Evolutionary conservation across 768 basidiomycete genomes (phyloP).

Genomic region (Leucocoprinus leucothites): DNA sequence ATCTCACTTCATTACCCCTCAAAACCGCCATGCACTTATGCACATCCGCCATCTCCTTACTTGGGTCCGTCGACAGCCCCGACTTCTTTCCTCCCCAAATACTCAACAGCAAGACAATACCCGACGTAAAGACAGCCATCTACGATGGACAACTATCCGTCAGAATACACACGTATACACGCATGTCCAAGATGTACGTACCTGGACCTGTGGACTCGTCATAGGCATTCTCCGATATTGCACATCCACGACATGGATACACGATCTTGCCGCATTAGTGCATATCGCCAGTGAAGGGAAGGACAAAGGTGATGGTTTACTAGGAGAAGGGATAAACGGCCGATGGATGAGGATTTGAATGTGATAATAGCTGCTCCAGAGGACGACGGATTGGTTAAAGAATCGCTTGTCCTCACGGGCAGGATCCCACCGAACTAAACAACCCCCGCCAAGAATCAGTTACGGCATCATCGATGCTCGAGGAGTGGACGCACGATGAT

Average conservation of each 20-base stretch:
- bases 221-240: slow-evolving; percentile 35
- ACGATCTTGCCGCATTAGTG: slow-evolving; percentile 77
- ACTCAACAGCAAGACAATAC: slow-evolving; percentile 60
- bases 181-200: slow-evolving; percentile 19
- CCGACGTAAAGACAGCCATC: slow-evolving; percentile 43
- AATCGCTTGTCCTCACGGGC: slow-evolving; percentile 38
- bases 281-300: slow-evolving; percentile 76
- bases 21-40: slow-evolving; percentile 60
- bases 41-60: slow-evolving; percentile 62
- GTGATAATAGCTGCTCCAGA: slow-evolving; percentile 51
- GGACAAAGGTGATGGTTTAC: slow-evolving; percentile 41
- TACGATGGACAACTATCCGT: slow-evolving; percentile 6
- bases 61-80: slow-evolving; percentile 44
- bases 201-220: slow-evolving; percentile 30
- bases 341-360: slow-evolving; percentile 75
- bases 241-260: slow-evolving; percentile 73
- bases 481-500: slow-evolving; percentile 39
- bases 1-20: slow-evolving; percentile 36
- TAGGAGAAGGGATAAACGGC: slow-evolving; percentile 67
- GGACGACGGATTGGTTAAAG: slow-evolving; percentile 59
- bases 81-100: slow-evolving; percentile 62
- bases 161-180: slow-evolving; percentile 1
- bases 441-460: too few relatives aligned
- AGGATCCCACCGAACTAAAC: slow-evolving; percentile 56
- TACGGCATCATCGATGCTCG: background rate